Conservation (phyloP, 306 rosid species). For the Hippophae rhamnoides region DNA sequence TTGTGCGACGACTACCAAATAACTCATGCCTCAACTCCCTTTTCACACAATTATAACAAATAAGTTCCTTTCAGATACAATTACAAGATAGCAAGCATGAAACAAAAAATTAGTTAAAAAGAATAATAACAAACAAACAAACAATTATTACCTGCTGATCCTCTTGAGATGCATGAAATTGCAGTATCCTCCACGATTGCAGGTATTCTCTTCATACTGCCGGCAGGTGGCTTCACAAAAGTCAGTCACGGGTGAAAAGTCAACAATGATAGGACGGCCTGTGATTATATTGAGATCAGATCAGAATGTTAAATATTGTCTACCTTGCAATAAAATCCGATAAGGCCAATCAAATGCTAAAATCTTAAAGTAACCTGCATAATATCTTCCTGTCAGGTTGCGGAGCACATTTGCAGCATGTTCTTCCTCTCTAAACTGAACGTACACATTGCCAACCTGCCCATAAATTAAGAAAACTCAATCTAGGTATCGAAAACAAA, state of each 20-base stretch:
- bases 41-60: not conserved
- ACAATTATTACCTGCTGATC: constrained; percentile 39
- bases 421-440: constrained; percentile 64
- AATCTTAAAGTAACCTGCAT: constrained; percentile 38
- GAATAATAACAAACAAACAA: not conserved
- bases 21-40: constrained; percentile 67
- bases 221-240: constrained; percentile 71
- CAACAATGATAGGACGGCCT: constrained; percentile 75
- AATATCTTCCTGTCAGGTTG: constrained; percentile 53
- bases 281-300: not conserved
- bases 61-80: not conserved
- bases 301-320: not conserved
- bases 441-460: constrained; percentile 71
- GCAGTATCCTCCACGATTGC: constrained; percentile 70
- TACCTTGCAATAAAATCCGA: not conserved
- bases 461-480: not conserved
- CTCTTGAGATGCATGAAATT: constrained; percentile 71
- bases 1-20: constrained; percentile 33
- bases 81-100: not conserved
- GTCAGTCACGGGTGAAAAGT: constrained; percentile 63
- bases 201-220: constrained; percentile 64
- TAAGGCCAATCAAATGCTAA: not conserved
- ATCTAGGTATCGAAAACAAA: not conserved
- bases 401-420: constrained; percentile 49
- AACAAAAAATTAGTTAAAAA: not conserved